A percentile compares a stretch with the other conserved stretches of the same genome.
Evolutionary conservation across 139 green algal species (phyloP).

Genomic region (Tetradesmus obliquus): DNA sequence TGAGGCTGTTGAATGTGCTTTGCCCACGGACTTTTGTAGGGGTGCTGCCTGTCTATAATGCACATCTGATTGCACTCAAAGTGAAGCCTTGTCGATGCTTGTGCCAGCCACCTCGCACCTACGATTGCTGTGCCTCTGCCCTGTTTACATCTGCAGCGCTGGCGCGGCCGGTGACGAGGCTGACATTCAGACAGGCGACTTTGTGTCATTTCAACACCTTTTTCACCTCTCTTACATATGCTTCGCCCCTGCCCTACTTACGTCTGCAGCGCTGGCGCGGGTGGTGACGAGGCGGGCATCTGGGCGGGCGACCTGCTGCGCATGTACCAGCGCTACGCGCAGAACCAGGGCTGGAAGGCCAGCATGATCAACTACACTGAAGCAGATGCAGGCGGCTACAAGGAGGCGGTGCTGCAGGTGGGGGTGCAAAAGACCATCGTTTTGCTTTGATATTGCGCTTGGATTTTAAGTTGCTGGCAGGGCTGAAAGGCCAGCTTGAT

Average conservation of each 20-base stretch:
- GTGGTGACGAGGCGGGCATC: constrained; percentile 80
- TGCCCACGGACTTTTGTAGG: too few species aligned
- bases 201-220: too few species aligned
- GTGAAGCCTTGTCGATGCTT: too few species aligned
- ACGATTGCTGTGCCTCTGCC: background rate
- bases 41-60: too few species aligned
- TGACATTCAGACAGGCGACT: background rate
- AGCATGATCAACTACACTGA: constrained; percentile 71
- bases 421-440: background rate
- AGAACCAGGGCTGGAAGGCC: constrained; percentile 79
- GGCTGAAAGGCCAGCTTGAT: constrained; percentile 83
- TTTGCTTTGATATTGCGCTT: background rate
- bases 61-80: too few species aligned
- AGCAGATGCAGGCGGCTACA: constrained; percentile 85
- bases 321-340: constrained; percentile 76
- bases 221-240: background rate
- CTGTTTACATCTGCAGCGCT: background rate
- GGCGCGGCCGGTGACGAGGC: background rate
- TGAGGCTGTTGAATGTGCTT: too few species aligned
- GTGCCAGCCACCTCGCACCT: too few species aligned
- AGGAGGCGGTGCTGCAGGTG: constrained; percentile 37
- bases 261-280: constrained; percentile 59
- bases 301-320: constrained; percentile 78
- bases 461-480: constrained; percentile 38
- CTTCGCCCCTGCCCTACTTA: background rate